These are phyloP conservation scores for Lanmaoa pseudosensibilis DNA, from an alignment of 768 basidiomycete genomes.

Conservation along the genomic window DNA sequence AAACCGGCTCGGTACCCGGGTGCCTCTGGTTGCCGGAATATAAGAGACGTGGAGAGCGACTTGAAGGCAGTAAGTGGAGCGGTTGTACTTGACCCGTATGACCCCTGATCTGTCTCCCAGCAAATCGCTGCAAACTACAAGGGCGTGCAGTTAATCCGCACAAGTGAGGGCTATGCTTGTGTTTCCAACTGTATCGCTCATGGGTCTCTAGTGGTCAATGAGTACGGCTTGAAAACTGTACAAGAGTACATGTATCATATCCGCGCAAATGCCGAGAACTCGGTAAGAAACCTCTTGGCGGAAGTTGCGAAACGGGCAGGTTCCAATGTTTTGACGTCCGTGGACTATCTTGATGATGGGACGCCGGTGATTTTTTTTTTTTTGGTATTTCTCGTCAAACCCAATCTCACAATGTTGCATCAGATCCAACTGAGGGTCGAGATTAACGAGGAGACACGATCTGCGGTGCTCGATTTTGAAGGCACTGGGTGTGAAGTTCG, in stretches of 20 bases:
- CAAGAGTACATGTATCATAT: slow-evolving; percentile 95
- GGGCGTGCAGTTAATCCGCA: slow-evolving; percentile 82
- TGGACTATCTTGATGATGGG: slow-evolving; percentile 88
- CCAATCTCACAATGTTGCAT: slow-evolving; percentile 1
- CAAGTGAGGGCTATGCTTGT: slow-evolving; percentile 47
- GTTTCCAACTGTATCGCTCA: slow-evolving; percentile 11
- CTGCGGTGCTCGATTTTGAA: slow-evolving; percentile 81
- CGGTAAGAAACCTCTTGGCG: slow-evolving; percentile 79
- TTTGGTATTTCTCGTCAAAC: neutral
- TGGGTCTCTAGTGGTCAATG: slow-evolving; percentile 63
- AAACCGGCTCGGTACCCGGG: slow-evolving; percentile 80
- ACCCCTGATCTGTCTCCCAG: slow-evolving; percentile 35
- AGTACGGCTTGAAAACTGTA: slow-evolving; percentile 83
- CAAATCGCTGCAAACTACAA: slow-evolving; percentile 96
- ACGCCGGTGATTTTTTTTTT: slow-evolving; percentile 58
- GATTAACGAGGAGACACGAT: slow-evolving; percentile 72
- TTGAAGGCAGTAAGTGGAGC: slow-evolving; percentile 70
- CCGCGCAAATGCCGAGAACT: slow-evolving; percentile 81
- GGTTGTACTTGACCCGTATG: neutral
- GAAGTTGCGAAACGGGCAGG: slow-evolving; percentile 72
- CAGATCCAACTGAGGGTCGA: slow-evolving; percentile 75
- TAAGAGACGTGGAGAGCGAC: slow-evolving; percentile 89
- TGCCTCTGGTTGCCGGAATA: slow-evolving; percentile 83
- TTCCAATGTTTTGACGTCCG: slow-evolving; percentile 59
- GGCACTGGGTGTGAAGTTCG: slow-evolving; percentile 84